Evolutionary conservation across 2,329 filamentous ascomycete species (phyloP), one percentile per base, ranked within the genome.

Genomic region (Exophiala spinifera): DNA sequence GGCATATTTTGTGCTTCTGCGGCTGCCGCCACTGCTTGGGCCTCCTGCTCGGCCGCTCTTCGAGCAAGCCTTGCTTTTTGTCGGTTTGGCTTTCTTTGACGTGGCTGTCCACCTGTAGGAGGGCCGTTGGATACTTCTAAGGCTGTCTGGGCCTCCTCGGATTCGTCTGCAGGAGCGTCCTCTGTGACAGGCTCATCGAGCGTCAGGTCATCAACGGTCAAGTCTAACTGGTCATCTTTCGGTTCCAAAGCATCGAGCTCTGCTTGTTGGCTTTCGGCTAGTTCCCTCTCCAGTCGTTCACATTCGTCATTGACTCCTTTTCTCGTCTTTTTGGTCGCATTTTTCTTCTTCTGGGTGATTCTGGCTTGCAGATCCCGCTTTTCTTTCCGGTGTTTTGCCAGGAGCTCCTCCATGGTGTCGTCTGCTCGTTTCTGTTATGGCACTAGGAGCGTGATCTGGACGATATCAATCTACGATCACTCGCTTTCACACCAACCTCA

Each of bases 281-380:
- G 69, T 53, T 83, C 79, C 36, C 70, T 68, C 62, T 85, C 82
- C 34, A 84, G 71, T 21, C 72, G 68, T 17, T 81, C 81, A 66
- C 83, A 85, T 65, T 86, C 83, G 61, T 85, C 82, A 59, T 84
- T 84, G 37, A 92, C 77, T 23, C 86, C 85, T 69, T 87, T 84
- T 46, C 83, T 77, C 7, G 82, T 84, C 71, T 85, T 86, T 74
- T 97, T 99, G 44, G 87, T 95, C 14, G 94, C 91, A 63, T 88
- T 87, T 78, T 96, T 97, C 79, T 96, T 99, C 80, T 96, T 97
- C 74, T 87, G 91, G 4, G 89, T 96, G 66, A 95, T 85, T 56
- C 87, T 85, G 47, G 84, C 81, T 70, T 95, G 89, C 21, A 99
- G 79, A 57, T 97, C 92, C 64, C 85, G 86, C 70, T 88, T 85